These are phyloP conservation scores for Apocynum venetum DNA, from an alignment of 257 asterid species.

Conservation along the genomic window DNA sequence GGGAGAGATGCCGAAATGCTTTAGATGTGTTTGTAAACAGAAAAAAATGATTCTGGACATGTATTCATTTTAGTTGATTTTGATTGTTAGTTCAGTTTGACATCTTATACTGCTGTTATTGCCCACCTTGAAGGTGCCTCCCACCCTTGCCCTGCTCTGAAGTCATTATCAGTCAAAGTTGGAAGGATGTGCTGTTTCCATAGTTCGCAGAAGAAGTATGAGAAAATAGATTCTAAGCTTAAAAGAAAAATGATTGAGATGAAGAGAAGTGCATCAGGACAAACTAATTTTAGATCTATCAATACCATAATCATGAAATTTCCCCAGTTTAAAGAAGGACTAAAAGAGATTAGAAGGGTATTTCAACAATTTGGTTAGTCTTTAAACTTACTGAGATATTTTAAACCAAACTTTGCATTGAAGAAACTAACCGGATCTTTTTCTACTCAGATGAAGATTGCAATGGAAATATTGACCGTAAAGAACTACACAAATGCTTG, in stretches of 20 bases:
- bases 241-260: slow-evolving; percentile 40
- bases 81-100: neutral
- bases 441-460: slow-evolving; percentile 37
- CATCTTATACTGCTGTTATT: neutral
- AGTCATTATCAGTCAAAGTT: slow-evolving; percentile 26
- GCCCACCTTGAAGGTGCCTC: slow-evolving; percentile 21
- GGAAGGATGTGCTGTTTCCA: slow-evolving; percentile 28
- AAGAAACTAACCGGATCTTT: slow-evolving; percentile 2
- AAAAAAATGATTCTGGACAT: neutral
- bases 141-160: slow-evolving; percentile 18
- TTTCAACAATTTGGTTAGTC: slow-evolving; percentile 42
- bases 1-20: neutral
- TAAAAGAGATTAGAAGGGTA: slow-evolving; percentile 34
- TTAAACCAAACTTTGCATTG: neutral
- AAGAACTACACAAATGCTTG: slow-evolving; percentile 44
- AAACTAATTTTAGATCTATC: slow-evolving; percentile 35
- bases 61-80: neutral
- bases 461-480: slow-evolving; percentile 39
- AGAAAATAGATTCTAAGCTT: slow-evolving; percentile 33
- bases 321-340: slow-evolving; percentile 42
- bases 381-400: neutral
- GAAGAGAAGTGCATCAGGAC: slow-evolving; percentile 23
- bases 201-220: slow-evolving; percentile 28
- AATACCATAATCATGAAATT: slow-evolving; percentile 45
- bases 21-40: neutral